Conservation (phyloP, 75 land plant species). For the Azolla pinnata region DNA sequence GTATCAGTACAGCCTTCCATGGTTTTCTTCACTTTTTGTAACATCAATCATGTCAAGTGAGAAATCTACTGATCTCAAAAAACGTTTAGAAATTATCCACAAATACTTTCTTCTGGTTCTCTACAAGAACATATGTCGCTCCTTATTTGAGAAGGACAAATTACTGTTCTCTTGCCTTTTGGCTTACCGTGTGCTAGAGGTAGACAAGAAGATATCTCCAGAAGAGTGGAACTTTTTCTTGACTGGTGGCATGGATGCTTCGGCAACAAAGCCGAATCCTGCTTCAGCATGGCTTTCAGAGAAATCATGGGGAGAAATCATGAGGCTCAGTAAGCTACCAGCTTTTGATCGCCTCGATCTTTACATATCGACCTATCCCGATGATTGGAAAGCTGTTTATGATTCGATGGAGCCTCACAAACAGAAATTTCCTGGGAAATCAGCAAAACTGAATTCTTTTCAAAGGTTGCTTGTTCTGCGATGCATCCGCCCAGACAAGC, state of each 20-base stretch:
- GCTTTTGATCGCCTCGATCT: conserved; percentile 12
- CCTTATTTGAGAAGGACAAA: conserved; percentile 38
- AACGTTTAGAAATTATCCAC: conserved; percentile 20
- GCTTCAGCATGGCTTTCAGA: conserved; percentile 29
- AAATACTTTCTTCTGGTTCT: conserved; percentile 19
- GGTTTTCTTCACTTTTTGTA: conserved; percentile 33
- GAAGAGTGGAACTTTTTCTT: conserved; percentile 36
- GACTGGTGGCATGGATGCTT: conserved; percentile 27
- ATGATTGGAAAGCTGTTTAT: conserved; percentile 21
- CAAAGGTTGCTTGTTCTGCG: conserved; percentile 22
- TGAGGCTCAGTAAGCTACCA: conserved; percentile 12
- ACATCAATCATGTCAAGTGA: conserved; percentile 23
- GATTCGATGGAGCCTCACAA: conserved; percentile 28
- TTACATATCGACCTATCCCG: conserved; percentile 12
- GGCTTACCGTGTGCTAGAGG: conserved; percentile 23
- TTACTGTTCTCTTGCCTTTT: conserved; percentile 28
- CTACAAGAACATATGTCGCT: conserved; percentile 32
- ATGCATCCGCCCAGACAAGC: conserved; percentile 36
- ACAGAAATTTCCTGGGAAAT: conserved; percentile 18
- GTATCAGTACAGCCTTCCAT: conserved; percentile 38
- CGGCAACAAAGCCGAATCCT: conserved; percentile 19
- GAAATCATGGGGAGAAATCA: conserved; percentile 31
- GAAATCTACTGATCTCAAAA: conserved; percentile 12
- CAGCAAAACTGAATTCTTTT: conserved; percentile 4
- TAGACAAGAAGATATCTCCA: conserved; percentile 15